Base-by-base conservation (phyloP, 371 early-diverging fungal species). In the Mucor lusitanicus region DNA sequence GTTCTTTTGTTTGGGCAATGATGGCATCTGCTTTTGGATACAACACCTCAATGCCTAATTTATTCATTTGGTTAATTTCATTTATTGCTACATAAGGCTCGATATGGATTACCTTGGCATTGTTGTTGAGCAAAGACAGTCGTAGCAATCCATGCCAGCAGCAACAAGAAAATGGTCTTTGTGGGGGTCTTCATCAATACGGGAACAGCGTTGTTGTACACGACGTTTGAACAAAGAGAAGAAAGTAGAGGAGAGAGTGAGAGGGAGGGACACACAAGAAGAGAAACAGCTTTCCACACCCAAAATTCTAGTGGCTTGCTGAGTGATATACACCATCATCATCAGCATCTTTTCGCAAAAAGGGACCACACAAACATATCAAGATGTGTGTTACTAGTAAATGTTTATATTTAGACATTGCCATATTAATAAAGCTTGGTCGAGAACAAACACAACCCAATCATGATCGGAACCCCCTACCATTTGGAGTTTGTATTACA, bases 11-110 rank as follows among this genome's bases (percentile, higher is more conserved):
- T 65, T 33, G 59, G 37, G 59, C 65, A 59, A 65, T 65, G 19
- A 65, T 58, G 37, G 59, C 27, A 65, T 59, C 65, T 28, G 65
- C 59, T 65, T 65, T 65, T 35, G 65, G 65, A 39, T 65, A 65
- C 59, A 65, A 59, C 6, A 65, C 46, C 17, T 65, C 59, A 19
- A 65, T 28, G 27, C 59, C 65, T 65, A 65, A 44, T 59, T 48
- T 37, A 25, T 21, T 42, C 11, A 19, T 15, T 12, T 40, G 3
- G 12, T 39, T 19, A 39, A 42, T 59, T 59, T 27, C 44, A 19
- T 44, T 19, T 44, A 44, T 13, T 37, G 37, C 13, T 44, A 7
- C 44, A 44, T 44, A 25, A 21, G 48, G 2, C 23, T 61, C 33
- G 11, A 21, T 33, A 32, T 61, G 33, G 13, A 19, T 30, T 48